These are phyloP conservation scores for Sugiyamaella americana DNA, from an alignment of 805 yeast species.

Conservation along the genomic window DNA sequence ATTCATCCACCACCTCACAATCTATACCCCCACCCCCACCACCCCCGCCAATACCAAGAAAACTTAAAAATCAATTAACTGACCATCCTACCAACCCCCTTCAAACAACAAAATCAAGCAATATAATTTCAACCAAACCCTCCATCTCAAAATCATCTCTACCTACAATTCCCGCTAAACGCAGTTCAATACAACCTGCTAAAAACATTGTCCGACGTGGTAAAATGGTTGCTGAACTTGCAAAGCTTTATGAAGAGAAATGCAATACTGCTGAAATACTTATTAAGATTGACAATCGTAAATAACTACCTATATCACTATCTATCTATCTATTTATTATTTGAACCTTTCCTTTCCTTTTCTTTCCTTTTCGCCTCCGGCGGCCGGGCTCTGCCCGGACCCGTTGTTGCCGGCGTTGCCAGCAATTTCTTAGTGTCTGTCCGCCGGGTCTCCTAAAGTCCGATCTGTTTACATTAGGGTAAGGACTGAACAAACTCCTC, in stretches of 20 bases:
- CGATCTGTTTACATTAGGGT: background rate
- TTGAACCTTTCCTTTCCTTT: background rate
- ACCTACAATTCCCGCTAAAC: background rate
- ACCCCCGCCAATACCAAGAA: conserved; percentile 11
- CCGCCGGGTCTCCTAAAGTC: too few relatives aligned
- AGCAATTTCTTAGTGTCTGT: too few relatives aligned
- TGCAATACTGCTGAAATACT: conserved; percentile 22
- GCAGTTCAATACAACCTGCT: conserved; percentile 20
- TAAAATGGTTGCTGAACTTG: conserved; percentile 55
- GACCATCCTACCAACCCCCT: background rate
- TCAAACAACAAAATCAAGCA: background rate
- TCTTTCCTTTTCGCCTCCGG: background rate
- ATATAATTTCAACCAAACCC: background rate
- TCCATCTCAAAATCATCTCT: too few relatives aligned
- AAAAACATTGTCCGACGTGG: conserved; percentile 39
- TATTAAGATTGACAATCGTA: conserved; percentile 16
- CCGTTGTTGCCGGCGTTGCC: too few relatives aligned
- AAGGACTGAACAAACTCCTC: too few relatives aligned
- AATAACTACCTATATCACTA: too few relatives aligned
- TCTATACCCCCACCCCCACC: conserved; percentile 17
- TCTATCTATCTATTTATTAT: background rate
- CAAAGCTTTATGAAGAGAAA: conserved; percentile 59
- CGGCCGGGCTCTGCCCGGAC: background rate
- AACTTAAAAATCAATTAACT: conserved; percentile 1
- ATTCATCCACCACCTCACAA: background rate